These are phyloP conservation scores for Elaphomyces granulatus DNA, from an alignment of 495 filamentous ascomycete species.

Conservation along the genomic window DNA sequence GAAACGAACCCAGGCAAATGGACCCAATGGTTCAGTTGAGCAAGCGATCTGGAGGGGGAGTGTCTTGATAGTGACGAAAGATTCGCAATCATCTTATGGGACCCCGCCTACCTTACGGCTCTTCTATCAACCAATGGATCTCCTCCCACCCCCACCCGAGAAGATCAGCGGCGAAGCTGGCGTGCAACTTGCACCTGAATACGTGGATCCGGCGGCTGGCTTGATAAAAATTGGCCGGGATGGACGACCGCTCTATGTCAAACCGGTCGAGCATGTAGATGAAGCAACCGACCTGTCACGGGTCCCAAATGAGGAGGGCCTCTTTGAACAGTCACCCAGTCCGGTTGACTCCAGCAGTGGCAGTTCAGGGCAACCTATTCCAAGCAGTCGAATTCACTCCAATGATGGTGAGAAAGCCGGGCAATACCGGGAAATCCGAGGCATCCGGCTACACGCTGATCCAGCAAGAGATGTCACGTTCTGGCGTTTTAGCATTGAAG, in stretches of 20 bases:
- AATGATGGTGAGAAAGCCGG: conserved; percentile 57
- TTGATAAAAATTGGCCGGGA: conserved; percentile 68
- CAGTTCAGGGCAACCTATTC: conserved; percentile 23
- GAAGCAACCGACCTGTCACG: conserved; percentile 58
- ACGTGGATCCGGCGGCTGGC: conserved; percentile 79
- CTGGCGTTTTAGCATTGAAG: conserved; percentile 89
- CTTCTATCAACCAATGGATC: conserved; percentile 74
- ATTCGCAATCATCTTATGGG: conserved; percentile 69
- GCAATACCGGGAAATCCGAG: conserved; percentile 66
- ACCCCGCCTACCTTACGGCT: conserved; percentile 60
- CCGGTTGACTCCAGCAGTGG: conserved; percentile 28
- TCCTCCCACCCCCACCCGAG: conserved; percentile 65
- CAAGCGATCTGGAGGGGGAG: conserved; percentile 84
- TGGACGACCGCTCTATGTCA: conserved; percentile 68
- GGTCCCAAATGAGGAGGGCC: conserved; percentile 62
- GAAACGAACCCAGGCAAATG: conserved; percentile 22
- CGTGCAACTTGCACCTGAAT: conserved; percentile 55
- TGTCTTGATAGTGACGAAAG: conserved; percentile 84
- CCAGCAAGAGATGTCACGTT: conserved; percentile 80
- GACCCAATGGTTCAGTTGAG: conserved; percentile 27
- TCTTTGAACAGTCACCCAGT: conserved; percentile 50
- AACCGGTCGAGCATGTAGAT: conserved; percentile 67
- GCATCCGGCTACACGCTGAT: conserved; percentile 71
- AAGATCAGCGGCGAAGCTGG: conserved; percentile 47
- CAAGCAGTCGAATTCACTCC: conserved; percentile 28